These are phyloP conservation scores for Erodium moschatum DNA, from an alignment of 441 rosid species.

Conservation along the genomic window DNA sequence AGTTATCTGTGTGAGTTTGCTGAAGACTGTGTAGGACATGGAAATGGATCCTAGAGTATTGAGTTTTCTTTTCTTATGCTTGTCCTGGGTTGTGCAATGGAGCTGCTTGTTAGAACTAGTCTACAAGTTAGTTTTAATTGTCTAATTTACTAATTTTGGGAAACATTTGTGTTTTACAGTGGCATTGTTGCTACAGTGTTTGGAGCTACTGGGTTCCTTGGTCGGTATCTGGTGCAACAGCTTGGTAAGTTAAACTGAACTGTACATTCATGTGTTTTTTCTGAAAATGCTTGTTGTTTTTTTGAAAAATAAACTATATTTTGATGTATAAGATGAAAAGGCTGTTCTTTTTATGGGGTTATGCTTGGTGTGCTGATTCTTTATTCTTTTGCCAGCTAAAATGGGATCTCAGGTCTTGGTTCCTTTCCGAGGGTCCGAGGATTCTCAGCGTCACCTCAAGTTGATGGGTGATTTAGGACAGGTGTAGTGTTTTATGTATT, in stretches of 20 bases:
- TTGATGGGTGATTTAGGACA: slow-evolving; percentile 99
- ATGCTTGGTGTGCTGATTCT: neutral
- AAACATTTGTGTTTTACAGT: slow-evolving; percentile 36
- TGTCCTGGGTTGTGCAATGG: too few species aligned
- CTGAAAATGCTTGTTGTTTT: too few species aligned
- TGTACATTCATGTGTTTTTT: neutral
- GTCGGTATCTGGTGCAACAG: slow-evolving; percentile 96
- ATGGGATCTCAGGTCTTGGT: slow-evolving; percentile 96
- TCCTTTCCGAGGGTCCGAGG: slow-evolving; percentile 97
- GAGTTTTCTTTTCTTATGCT: too few species aligned
- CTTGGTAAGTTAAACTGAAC: slow-evolving; percentile 57
- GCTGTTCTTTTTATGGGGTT: neutral
- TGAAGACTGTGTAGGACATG: neutral
- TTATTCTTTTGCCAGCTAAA: slow-evolving; percentile 53
- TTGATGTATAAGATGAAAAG: neutral
- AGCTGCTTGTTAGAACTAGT: too few species aligned
- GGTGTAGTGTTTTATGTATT: slow-evolving; percentile 30
- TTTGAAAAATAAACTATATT: neutral
- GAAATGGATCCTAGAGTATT: neutral
- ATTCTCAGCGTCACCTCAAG: slow-evolving; percentile 80
- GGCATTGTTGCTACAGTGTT: slow-evolving; percentile 93
- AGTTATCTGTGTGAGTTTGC: neutral
- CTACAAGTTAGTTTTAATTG: neutral
- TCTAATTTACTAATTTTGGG: slow-evolving; percentile 4
- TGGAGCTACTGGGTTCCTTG: slow-evolving; percentile 97